phyloP scores from a whole-genome alignment of 148 eudicot genomes.

The Nepenthes mirabilis region DNA sequence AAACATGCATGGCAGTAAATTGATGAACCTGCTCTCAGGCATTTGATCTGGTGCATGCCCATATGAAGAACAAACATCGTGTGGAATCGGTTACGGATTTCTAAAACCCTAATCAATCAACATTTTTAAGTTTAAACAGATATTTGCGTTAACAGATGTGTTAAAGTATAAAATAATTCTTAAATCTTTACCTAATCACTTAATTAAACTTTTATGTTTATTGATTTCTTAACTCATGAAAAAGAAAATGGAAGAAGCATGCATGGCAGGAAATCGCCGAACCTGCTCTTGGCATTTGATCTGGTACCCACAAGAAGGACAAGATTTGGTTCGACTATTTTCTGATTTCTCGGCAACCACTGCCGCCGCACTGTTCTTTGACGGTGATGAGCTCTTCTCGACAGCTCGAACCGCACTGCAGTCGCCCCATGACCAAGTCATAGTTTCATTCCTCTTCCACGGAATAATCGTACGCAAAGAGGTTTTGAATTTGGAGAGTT shows the following conservation, averaged over 20 bases:
- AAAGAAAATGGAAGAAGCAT: neutral
- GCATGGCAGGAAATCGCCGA: neutral
- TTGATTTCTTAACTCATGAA: no score
- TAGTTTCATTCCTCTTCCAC: conserved; percentile 3
- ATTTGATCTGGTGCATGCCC: no score
- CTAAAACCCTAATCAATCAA: no score
- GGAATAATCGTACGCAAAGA: neutral
- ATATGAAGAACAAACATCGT: no score
- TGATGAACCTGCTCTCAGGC: no score
- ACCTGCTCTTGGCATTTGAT: conserved; percentile 46
- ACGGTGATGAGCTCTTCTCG: conserved; percentile 10
- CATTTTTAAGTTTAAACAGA: no score
- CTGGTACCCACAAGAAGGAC: conserved; percentile 62
- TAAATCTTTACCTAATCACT: no score
- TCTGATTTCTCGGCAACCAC: neutral
- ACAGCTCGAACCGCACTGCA: conserved; percentile 18
- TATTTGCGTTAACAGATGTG: no score
- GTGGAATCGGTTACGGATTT: no score
- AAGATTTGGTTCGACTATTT: conserved; percentile 7
- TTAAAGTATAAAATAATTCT: no score
- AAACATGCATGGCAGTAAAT: no score
- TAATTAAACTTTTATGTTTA: no score
- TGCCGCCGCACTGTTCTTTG: conserved; percentile 1
- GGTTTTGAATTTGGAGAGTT: neutral
- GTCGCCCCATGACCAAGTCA: conserved; percentile 28